These are phyloP conservation scores for Mucor velutinosus DNA, from an alignment of 371 early-diverging fungal species.

Conservation along the genomic window DNA sequence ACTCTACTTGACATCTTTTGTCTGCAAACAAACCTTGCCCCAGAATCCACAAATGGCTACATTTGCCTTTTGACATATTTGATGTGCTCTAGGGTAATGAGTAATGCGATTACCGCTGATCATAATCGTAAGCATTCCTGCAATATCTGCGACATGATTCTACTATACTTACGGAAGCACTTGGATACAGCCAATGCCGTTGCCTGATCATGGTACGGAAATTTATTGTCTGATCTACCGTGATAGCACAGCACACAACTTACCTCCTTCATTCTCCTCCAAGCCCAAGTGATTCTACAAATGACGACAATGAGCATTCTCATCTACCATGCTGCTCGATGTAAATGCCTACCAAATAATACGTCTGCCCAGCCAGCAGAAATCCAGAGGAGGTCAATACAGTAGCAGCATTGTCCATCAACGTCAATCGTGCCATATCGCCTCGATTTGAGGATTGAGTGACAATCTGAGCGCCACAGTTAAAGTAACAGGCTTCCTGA, in stretches of 20 bases:
- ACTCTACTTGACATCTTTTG: neutral
- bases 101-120: conserved; percentile 4
- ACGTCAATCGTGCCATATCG: conserved; percentile 16
- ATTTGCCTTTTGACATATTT: conserved; percentile 14
- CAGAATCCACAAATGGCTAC: conserved; percentile 26
- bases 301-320: neutral
- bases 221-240: neutral
- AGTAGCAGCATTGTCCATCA: conserved; percentile 15
- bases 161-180: conserved; percentile 10
- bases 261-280: conserved; percentile 19
- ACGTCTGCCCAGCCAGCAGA: conserved; percentile 11
- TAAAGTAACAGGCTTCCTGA: conserved; percentile 26
- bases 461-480: conserved; percentile 24
- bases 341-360: conserved; percentile 16
- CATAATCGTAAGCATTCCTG: neutral
- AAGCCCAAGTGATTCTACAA: conserved; percentile 28
- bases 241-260: neutral
- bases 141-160: neutral
- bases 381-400: conserved; percentile 10
- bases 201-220: conserved; percentile 7
- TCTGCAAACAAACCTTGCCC: conserved; percentile 16
- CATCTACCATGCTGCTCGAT: too few relatives aligned
- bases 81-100: conserved; percentile 14
- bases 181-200: conserved; percentile 27
- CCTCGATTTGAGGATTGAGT: conserved; percentile 19